Evolutionary conservation across 306 rosid genomes (phyloP).

Genomic region (Quercus variabilis): DNA sequence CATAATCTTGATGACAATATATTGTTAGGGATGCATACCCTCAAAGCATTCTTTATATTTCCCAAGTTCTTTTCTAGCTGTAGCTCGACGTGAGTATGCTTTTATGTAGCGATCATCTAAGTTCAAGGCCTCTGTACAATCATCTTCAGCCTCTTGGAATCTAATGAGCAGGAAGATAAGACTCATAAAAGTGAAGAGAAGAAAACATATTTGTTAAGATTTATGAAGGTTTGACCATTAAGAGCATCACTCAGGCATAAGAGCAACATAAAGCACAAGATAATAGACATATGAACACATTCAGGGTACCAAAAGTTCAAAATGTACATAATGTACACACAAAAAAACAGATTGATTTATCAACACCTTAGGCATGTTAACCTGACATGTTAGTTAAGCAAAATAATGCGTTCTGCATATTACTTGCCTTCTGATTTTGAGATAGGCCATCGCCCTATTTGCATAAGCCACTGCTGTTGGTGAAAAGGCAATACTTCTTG

Average conservation of each 20-base stretch:
- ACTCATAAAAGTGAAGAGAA: neutral
- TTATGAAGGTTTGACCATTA: slow-evolving; percentile 2
- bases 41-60: slow-evolving; percentile 77
- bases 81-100: slow-evolving; percentile 90
- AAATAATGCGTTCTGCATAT: neutral
- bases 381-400: neutral
- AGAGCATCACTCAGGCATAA: slow-evolving; percentile 11
- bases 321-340: neutral
- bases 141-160: slow-evolving; percentile 86
- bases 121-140: slow-evolving; percentile 92
- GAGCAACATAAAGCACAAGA: neutral
- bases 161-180: slow-evolving; percentile 39
- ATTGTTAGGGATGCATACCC: slow-evolving; percentile 41
- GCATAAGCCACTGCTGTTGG: slow-evolving; percentile 97
- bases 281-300: neutral
- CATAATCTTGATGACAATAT: slow-evolving; percentile 6
- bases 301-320: neutral
- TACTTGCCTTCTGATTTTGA: slow-evolving; percentile 75
- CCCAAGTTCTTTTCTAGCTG: slow-evolving; percentile 87
- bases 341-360: neutral
- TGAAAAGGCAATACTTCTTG: slow-evolving; percentile 86
- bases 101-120: slow-evolving; percentile 92
- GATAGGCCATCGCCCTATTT: slow-evolving; percentile 91
- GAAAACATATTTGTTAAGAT: neutral
- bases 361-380: neutral